Evolutionary conservation across 768 basidiomycete genomes (phyloP).

Genomic region (Kondoa malvinella): DNA sequence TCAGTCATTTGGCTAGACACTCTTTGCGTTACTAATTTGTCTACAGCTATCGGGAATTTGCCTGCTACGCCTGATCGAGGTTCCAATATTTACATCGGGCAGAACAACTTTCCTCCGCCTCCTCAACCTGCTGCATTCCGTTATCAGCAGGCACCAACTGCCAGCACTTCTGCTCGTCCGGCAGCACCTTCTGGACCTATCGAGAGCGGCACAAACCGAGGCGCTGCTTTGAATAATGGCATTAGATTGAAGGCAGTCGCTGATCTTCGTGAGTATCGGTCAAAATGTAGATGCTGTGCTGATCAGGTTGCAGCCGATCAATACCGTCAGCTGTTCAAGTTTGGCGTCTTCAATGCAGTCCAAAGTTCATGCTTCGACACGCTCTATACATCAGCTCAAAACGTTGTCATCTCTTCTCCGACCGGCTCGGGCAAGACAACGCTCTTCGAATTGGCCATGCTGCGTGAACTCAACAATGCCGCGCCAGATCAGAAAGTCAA

Average conservation of each 20-base stretch:
- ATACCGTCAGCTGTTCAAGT: slow-evolving; percentile 66
- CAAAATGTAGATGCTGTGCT: not conserved
- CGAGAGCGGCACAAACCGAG: not conserved
- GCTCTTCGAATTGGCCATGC: slow-evolving; percentile 76
- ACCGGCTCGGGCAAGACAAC: slow-evolving; percentile 95
- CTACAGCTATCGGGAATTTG: not conserved
- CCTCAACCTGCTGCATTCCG: not conserved
- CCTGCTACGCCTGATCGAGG: not conserved
- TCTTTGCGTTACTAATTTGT: not conserved
- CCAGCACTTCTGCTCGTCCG: not conserved
- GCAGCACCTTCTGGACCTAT: not conserved
- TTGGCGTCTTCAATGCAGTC: slow-evolving; percentile 76
- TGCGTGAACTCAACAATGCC: slow-evolving; percentile 45
- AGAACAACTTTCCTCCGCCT: no score
- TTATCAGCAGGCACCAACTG: not conserved
- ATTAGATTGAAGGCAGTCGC: not conserved
- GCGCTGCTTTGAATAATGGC: not conserved
- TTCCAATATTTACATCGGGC: no score
- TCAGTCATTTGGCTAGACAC: not conserved
- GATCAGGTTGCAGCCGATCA: slow-evolving; percentile 46
- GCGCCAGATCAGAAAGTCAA: slow-evolving; percentile 33
- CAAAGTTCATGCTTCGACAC: slow-evolving; percentile 67
- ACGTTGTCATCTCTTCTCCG: slow-evolving; percentile 46
- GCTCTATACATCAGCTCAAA: slow-evolving; percentile 37
- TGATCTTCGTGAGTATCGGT: not conserved